Conservation (phyloP, 2,329 filamentous ascomycete species). For the Ophiostoma australiae region DNA sequence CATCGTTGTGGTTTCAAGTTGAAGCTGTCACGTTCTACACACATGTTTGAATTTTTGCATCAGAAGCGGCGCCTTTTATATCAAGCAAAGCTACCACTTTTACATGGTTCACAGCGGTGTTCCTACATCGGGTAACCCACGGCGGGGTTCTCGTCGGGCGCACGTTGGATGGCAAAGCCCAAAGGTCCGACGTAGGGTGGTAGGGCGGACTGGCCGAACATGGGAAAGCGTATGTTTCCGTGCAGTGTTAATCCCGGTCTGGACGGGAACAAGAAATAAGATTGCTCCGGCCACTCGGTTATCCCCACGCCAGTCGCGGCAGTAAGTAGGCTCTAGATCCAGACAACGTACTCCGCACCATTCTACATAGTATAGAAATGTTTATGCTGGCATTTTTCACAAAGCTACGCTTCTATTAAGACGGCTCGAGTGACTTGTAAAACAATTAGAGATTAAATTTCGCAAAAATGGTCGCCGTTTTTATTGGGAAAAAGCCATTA, state of each 20-base stretch:
- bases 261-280: neutral
- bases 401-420: too few species aligned
- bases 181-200: neutral
- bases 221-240: constrained; percentile 10
- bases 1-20: neutral
- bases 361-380: too few species aligned
- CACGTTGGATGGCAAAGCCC: neutral
- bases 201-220: constrained; percentile 10
- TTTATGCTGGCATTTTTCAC: too few species aligned
- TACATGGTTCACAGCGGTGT: neutral
- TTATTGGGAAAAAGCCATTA: too few species aligned
- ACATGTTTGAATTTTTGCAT: neutral
- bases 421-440: too few species aligned
- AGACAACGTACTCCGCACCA: neutral
- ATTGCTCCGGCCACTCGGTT: neutral
- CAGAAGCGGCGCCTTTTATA: neutral
- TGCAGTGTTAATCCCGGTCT: neutral
- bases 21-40: neutral
- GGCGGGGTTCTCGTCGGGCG: neutral
- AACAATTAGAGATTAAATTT: too few species aligned
- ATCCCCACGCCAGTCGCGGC: neutral
- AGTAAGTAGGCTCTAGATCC: neutral
- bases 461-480: too few species aligned
- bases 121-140: constrained; percentile 1
- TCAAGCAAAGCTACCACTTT: neutral